These are phyloP conservation scores for Suillus bovinus DNA, from an alignment of 768 basidiomycete genomes.

Conservation along the genomic window DNA sequence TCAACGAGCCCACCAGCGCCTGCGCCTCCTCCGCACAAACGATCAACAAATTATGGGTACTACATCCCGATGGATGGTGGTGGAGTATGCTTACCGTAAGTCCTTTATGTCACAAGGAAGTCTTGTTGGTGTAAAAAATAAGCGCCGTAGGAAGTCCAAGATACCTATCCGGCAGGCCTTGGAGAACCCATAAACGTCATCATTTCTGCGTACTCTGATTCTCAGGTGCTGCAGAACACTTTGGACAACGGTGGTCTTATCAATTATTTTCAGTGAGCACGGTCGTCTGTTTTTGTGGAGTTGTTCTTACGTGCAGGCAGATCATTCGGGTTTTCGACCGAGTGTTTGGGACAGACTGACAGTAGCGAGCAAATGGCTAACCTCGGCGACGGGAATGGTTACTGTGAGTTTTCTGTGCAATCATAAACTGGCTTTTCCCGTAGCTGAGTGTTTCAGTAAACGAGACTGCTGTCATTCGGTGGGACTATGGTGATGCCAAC, in stretches of 20 bases:
- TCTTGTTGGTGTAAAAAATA: conserved; percentile 6
- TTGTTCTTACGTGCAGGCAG: conserved; percentile 35
- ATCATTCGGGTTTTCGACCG: conserved; percentile 68
- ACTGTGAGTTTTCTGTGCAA: conserved; percentile 43
- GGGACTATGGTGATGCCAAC: conserved; percentile 77
- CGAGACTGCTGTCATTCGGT: conserved; percentile 82
- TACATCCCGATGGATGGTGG: conserved; percentile 55
- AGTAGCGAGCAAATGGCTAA: conserved; percentile 70
- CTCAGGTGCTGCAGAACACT: conserved; percentile 61
- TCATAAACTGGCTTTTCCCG: conserved; percentile 1
- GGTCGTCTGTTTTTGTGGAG: not conserved
- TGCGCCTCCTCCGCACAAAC: conserved; percentile 17
- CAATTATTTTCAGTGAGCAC: conserved; percentile 76
- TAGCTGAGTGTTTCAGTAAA: conserved; percentile 50
- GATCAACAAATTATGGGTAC: conserved; percentile 46
- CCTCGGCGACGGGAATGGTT: conserved; percentile 82
- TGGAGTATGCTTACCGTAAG: conserved; percentile 71
- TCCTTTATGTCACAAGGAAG: conserved; percentile 18
- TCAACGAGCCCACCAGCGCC: conserved; percentile 1
- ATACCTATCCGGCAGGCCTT: conserved; percentile 67
- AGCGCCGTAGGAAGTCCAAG: conserved; percentile 45
- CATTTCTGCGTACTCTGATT: conserved; percentile 74
- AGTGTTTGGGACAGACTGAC: conserved; percentile 83
- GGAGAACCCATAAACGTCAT: conserved; percentile 89
- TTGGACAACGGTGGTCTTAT: conserved; percentile 68